phyloP scores from a whole-genome alignment of 768 basidiomycete genomes.

The Mrakia gelida region DNA sequence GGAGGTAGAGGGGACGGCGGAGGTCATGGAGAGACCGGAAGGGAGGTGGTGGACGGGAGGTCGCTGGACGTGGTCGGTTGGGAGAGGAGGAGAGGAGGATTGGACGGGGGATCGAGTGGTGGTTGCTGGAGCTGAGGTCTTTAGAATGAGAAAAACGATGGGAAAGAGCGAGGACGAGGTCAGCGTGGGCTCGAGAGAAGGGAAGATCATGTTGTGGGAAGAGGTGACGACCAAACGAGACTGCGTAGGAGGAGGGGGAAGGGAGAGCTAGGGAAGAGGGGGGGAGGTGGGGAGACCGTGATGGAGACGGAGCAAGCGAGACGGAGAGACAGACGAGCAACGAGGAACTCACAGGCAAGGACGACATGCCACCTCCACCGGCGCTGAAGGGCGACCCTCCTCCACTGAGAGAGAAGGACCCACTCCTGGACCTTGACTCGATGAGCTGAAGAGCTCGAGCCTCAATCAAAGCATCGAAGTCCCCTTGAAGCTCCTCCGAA shows the following conservation, averaged over 20 bases:
- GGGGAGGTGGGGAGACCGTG: background rate
- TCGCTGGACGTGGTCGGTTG: background rate
- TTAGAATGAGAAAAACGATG: background rate
- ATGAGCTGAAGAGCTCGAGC: slow-evolving; percentile 31
- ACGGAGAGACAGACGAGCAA: too few species aligned
- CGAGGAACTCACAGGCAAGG: background rate
- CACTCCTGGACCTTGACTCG: slow-evolving; percentile 22
- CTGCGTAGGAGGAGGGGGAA: background rate
- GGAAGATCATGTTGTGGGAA: too few species aligned
- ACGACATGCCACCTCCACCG: slow-evolving; percentile 9
- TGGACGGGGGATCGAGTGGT: background rate
- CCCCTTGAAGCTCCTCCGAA: slow-evolving; percentile 27
- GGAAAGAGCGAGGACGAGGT: background rate
- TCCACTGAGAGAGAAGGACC: slow-evolving; percentile 20
- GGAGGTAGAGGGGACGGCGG: slow-evolving; percentile 14
- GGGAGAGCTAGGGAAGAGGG: background rate
- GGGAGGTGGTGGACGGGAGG: slow-evolving; percentile 25
- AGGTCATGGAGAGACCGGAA: slow-evolving; percentile 31
- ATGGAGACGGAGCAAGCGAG: too few species aligned
- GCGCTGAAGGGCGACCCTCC: background rate
- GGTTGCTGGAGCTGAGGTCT: background rate
- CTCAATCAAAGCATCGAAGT: slow-evolving; percentile 33
- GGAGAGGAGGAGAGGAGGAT: background rate
- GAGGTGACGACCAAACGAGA: background rate
- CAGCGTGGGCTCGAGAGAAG: too few species aligned